These are phyloP conservation scores for Suillus subalutaceus DNA, from an alignment of 768 basidiomycete species.

Conservation along the genomic window DNA sequence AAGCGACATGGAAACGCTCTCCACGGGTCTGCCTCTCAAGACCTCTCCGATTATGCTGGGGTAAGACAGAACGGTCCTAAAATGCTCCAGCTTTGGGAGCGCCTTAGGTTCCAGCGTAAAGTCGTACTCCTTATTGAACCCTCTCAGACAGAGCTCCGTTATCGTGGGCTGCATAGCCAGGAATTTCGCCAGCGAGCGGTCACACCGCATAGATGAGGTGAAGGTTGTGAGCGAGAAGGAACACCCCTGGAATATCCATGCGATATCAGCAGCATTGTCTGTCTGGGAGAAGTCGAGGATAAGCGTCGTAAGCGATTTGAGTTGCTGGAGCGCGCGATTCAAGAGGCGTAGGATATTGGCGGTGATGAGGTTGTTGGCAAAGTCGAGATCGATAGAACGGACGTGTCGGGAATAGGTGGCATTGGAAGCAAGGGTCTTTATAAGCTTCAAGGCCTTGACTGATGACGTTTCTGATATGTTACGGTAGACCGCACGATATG, in stretches of 20 bases:
- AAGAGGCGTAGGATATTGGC: constrained; percentile 54
- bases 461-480: constrained; percentile 38
- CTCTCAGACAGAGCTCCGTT: constrained; percentile 57
- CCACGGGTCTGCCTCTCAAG: constrained; percentile 50
- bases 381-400: constrained; percentile 49
- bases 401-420: constrained; percentile 43
- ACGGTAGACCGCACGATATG: constrained; percentile 38
- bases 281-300: constrained; percentile 49
- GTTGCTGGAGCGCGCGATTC: constrained; percentile 43
- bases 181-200: constrained; percentile 48
- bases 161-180: constrained; percentile 52
- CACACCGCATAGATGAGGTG: constrained; percentile 60
- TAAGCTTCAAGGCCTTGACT: constrained; percentile 35
- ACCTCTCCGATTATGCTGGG: constrained; percentile 48
- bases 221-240: constrained; percentile 49
- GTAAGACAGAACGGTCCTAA: constrained; percentile 58
- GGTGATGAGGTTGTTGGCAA: constrained; percentile 40
- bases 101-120: constrained; percentile 41
- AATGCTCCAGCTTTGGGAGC: constrained; percentile 49
- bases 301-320: constrained; percentile 44
- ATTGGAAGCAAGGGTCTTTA: constrained; percentile 44
- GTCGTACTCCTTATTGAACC: constrained; percentile 42
- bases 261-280: constrained; percentile 37
- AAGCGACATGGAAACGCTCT: constrained; percentile 55
- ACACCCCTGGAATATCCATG: constrained; percentile 53